phyloP scores from a whole-genome alignment of 2,329 filamentous ascomycete genomes.

The Neopestalotiopsis rosae region DNA sequence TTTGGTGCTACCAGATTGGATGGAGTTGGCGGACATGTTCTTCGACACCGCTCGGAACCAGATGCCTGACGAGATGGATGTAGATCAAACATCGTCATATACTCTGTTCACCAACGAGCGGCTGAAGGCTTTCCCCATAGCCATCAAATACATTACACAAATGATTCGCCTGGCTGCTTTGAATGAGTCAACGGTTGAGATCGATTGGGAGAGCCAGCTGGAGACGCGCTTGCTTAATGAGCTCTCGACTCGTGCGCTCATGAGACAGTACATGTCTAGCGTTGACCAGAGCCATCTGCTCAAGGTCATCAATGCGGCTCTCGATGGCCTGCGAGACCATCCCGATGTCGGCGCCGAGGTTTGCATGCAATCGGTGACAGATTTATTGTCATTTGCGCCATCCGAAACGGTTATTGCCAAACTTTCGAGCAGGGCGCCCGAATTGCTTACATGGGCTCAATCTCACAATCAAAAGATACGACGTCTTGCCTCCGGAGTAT shows the following conservation, averaged over 20 bases:
- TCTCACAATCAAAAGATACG: conserved; percentile 77
- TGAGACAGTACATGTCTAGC: conserved; percentile 58
- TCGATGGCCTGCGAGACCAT: conserved; percentile 60
- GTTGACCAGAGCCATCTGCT: conserved; percentile 44
- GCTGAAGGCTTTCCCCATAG: conserved; percentile 67
- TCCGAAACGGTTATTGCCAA: conserved; percentile 32
- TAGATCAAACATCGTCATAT: conserved; percentile 45
- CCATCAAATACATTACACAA: conserved; percentile 69
- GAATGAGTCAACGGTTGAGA: conserved; percentile 63
- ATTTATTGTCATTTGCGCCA: conserved; percentile 36
- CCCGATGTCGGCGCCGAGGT: conserved; percentile 40
- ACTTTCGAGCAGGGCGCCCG: conserved; percentile 51
- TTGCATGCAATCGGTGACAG: conserved; percentile 32
- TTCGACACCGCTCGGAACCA: conserved; percentile 42
- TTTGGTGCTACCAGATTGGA: conserved; percentile 55
- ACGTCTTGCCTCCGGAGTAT: conserved; percentile 68
- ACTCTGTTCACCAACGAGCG: conserved; percentile 47
- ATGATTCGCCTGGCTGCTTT: conserved; percentile 58
- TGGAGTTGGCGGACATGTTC: conserved; percentile 53
- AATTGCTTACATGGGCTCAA: conserved; percentile 64
- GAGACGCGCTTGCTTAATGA: conserved; percentile 76
- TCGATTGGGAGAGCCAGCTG: conserved; percentile 84
- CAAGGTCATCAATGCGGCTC: conserved; percentile 57
- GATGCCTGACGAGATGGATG: conserved; percentile 35
- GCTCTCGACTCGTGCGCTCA: conserved; percentile 63